Conservation (phyloP, 805 yeast genomes). For the Komagataella mondaviorum region DNA sequence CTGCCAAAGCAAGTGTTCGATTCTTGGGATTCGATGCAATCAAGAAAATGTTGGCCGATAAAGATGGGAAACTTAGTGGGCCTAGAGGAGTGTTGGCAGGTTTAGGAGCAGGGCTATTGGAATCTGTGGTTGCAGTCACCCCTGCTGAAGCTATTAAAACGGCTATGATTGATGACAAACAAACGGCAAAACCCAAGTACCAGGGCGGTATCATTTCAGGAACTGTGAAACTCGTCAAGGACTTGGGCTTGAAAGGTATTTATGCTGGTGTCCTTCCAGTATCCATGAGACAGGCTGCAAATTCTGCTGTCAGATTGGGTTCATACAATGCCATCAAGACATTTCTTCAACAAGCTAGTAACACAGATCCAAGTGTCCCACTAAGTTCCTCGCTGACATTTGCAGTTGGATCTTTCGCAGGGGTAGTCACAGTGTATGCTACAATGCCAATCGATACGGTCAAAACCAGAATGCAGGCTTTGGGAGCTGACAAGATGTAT, state of each 20-base stretch:
- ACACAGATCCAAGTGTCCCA: constrained; percentile 57
- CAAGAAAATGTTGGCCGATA: constrained; percentile 64
- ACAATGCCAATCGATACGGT: constrained; percentile 96
- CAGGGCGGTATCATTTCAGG: constrained; percentile 50
- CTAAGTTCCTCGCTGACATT: constrained; percentile 72
- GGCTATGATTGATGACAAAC: constrained; percentile 88
- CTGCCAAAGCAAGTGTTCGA: constrained; percentile 92
- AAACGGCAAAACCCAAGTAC: constrained; percentile 63
- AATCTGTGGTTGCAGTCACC: constrained; percentile 86
- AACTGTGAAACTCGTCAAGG: constrained; percentile 49
- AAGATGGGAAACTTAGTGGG: constrained; percentile 77
- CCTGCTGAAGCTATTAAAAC: constrained; percentile 97
- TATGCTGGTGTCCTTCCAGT: constrained; percentile 90
- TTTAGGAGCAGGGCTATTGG: constrained; percentile 92
- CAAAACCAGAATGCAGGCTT: constrained; percentile 93
- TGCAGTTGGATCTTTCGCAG: constrained; percentile 82
- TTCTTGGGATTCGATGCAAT: constrained; percentile 87
- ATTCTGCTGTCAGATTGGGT: constrained; percentile 89
- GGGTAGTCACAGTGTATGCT: constrained; percentile 77
- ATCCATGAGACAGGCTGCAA: constrained; percentile 89
- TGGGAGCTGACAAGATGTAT: constrained; percentile 63
- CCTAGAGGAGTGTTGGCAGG: constrained; percentile 92
- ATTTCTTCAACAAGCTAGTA: constrained; percentile 55
- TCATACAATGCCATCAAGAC: constrained; percentile 83
- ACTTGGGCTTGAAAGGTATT: constrained; percentile 71